Evolutionary conservation across 441 rosid genomes (phyloP).

Genomic region (Dalechampia spathulata): DNA sequence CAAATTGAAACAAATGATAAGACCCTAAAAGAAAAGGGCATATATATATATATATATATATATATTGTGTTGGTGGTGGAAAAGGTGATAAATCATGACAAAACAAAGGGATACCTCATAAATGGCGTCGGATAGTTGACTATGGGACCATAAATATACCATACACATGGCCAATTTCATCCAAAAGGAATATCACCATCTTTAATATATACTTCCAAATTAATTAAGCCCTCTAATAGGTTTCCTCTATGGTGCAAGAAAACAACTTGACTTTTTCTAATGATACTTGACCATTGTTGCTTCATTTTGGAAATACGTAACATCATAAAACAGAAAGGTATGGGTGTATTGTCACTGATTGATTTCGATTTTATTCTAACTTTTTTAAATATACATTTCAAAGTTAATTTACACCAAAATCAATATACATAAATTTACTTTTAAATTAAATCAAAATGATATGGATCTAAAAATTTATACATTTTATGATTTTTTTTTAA

Average conservation of each 20-base stretch:
- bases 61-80: not conserved
- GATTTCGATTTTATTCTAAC: too few relatives aligned
- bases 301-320: slow-evolving; percentile 4
- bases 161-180: not conserved
- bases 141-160: slow-evolving; percentile 8
- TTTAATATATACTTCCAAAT: not conserved
- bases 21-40: not conserved
- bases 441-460: too few relatives aligned
- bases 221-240: slow-evolving; percentile 13
- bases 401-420: too few relatives aligned
- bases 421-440: too few relatives aligned
- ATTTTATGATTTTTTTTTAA: too few relatives aligned
- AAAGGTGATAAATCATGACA: slow-evolving; percentile 6
- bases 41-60: not conserved
- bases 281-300: slow-evolving; percentile 3
- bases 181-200: not conserved
- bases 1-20: not conserved
- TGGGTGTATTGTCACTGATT: too few relatives aligned
- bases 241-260: slow-evolving; percentile 7
- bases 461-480: too few relatives aligned
- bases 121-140: slow-evolving; percentile 9
- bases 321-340: too few relatives aligned
- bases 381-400: too few relatives aligned
- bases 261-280: slow-evolving; percentile 5
- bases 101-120: not conserved